A percentile compares a stretch with the other conserved stretches of the same genome.
Evolutionary conservation across 108 stramenopile species (phyloP).

Genomic region (Skeletonema costatum): DNA sequence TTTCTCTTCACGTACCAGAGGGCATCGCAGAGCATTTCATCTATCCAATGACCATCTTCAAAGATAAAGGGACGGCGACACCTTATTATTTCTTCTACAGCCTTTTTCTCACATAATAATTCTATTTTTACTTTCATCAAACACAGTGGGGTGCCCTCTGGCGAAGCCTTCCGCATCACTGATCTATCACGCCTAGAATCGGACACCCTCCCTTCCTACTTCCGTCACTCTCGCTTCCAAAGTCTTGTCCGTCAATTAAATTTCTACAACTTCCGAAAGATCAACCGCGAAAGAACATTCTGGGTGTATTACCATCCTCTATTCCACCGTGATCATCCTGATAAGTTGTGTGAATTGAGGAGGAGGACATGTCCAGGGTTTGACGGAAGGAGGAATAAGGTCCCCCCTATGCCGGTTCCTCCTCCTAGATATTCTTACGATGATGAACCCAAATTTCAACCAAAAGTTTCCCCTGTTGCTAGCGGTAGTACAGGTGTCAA

Average conservation of each 20-base stretch:
- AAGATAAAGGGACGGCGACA: not conserved
- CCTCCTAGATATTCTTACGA: not conserved
- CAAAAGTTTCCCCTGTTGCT: not conserved
- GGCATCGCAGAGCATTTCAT: not conserved
- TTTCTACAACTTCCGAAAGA: constrained; percentile 87
- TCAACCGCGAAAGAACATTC: constrained; percentile 90
- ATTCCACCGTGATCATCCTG: constrained; percentile 90
- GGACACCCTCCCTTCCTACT: constrained; percentile 87
- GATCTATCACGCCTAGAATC: constrained; percentile 76
- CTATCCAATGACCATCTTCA: not conserved
- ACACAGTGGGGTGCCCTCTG: constrained; percentile 78
- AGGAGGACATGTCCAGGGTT: constrained; percentile 87
- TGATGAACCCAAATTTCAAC: not conserved
- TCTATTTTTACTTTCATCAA: not conserved
- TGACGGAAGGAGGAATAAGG: constrained; percentile 80
- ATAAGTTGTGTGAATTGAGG: constrained; percentile 85
- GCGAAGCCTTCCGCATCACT: constrained; percentile 87
- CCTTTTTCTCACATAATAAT: constrained; percentile 2
- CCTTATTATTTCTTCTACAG: constrained; percentile 1
- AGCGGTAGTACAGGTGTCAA: constrained; percentile 5
- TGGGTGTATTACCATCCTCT: constrained; percentile 95
- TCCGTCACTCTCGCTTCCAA: constrained; percentile 95
- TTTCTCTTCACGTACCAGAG: not conserved
- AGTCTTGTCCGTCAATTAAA: constrained; percentile 94
- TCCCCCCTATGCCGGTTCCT: not conserved